These are phyloP conservation scores for Pythium dissimile DNA, from an alignment of 352 stramenopile species.

Conservation along the genomic window DNA sequence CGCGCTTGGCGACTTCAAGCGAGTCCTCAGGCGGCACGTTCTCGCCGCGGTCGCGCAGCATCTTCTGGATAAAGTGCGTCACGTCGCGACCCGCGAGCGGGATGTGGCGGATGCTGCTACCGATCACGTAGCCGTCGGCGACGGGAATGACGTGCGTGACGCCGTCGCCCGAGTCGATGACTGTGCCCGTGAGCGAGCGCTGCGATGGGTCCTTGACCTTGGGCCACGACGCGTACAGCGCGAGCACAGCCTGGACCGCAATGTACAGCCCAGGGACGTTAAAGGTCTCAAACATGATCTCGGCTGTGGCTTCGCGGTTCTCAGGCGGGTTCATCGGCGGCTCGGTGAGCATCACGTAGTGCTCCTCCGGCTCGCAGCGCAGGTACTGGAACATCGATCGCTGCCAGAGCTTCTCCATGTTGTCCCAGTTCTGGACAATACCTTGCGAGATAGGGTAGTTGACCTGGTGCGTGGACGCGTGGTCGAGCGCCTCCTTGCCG, in stretches of 20 bases:
- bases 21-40: constrained; percentile 89
- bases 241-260: constrained; percentile 93
- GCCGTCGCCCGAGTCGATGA: constrained; percentile 94
- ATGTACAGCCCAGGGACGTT: constrained; percentile 95
- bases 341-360: constrained; percentile 92
- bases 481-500: constrained; percentile 89
- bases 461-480: constrained; percentile 90
- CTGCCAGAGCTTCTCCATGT: constrained; percentile 95
- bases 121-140: constrained; percentile 95
- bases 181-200: constrained; percentile 90
- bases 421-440: constrained; percentile 94
- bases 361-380: constrained; percentile 92
- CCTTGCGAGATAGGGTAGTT: constrained; percentile 89
- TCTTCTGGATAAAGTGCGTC: constrained; percentile 94
- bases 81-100: constrained; percentile 92
- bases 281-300: constrained; percentile 98
- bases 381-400: constrained; percentile 92
- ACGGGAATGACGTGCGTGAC: constrained; percentile 95
- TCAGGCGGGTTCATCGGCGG: constrained; percentile 93
- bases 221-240: constrained; percentile 92
- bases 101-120: constrained; percentile 94
- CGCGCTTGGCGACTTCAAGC: constrained; percentile 86
- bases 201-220: constrained; percentile 85
- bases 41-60: constrained; percentile 91
- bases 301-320: constrained; percentile 93